Evolutionary conservation across 495 filamentous ascomycete species (phyloP).

Genomic region (Penicillium soppii): DNA sequence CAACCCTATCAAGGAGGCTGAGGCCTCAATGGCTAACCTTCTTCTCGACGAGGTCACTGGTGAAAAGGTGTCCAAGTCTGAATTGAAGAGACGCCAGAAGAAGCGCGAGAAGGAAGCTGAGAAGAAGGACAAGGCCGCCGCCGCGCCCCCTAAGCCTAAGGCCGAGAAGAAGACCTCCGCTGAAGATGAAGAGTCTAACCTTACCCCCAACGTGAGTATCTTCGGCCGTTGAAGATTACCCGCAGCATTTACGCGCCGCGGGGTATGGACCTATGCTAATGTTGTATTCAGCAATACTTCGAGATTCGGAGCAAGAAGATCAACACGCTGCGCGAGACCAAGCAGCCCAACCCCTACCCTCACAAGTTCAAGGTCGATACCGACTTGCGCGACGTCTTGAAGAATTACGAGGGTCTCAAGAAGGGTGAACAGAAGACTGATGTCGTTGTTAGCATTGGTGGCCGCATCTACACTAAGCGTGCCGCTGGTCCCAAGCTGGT

Average conservation of each 20-base stretch:
- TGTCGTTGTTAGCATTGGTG: conserved; percentile 69
- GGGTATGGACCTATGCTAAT: conserved; percentile 15
- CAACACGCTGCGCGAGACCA: conserved; percentile 78
- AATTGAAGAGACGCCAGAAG: conserved; percentile 96
- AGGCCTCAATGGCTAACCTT: conserved; percentile 67
- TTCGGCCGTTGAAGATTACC: not conserved
- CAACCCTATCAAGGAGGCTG: conserved; percentile 54
- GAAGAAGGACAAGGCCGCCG: conserved; percentile 83
- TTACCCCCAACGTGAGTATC: conserved; percentile 81
- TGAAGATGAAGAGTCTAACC: conserved; percentile 68
- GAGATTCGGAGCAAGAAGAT: conserved; percentile 86
- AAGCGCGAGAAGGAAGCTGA: conserved; percentile 78
- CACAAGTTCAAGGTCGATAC: conserved; percentile 93
- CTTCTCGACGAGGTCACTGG: conserved; percentile 82
- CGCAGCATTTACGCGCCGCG: not conserved
- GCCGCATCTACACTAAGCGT: conserved; percentile 87
- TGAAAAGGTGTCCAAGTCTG: conserved; percentile 81
- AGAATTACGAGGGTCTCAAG: conserved; percentile 71
- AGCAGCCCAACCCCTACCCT: conserved; percentile 86
- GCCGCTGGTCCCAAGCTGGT: conserved; percentile 77
- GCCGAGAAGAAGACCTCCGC: conserved; percentile 66
- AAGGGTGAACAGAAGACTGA: conserved; percentile 81
- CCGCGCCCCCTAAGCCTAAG: conserved; percentile 65
- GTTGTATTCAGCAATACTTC: conserved; percentile 77
- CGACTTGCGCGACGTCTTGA: conserved; percentile 72